A percentile compares a stretch with the other conserved stretches of the same genome.
Evolutionary conservation across 495 filamentous ascomycete species (phyloP).

Genomic region (Tuber indicum): DNA sequence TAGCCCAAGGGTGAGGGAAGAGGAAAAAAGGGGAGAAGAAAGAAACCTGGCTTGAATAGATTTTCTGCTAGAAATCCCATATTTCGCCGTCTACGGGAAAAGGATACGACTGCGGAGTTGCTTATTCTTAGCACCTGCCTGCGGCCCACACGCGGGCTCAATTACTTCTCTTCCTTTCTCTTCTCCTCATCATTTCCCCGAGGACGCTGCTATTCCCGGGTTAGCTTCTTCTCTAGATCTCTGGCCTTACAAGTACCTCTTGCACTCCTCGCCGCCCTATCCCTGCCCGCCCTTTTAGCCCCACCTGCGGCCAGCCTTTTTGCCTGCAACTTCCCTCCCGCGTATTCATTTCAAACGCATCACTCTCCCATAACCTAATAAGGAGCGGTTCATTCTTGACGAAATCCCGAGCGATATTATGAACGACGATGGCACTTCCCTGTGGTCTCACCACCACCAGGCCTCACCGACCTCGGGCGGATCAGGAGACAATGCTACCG

Average conservation of each 20-base stretch:
- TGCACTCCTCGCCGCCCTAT: slow-evolving; percentile 6
- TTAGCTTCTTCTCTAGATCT: slow-evolving; percentile 12
- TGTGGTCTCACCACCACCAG: slow-evolving; percentile 35
- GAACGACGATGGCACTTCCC: slow-evolving; percentile 33
- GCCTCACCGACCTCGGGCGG: slow-evolving; percentile 16
- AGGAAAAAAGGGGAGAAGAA: not conserved
- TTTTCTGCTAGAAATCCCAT: not conserved
- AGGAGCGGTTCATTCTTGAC: slow-evolving; percentile 14
- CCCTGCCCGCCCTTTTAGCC: slow-evolving; percentile 22
- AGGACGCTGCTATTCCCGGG: not conserved
- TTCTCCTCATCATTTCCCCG: not conserved
- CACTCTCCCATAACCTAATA: slow-evolving; percentile 17
- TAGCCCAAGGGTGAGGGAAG: not conserved
- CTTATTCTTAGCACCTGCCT: slow-evolving; percentile 33
- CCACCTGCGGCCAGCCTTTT: slow-evolving; percentile 16
- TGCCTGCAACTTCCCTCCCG: slow-evolving; percentile 8
- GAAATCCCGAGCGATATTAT: slow-evolving; percentile 21
- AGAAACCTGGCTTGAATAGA: not conserved
- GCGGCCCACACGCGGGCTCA: slow-evolving; percentile 43
- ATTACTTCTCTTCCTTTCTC: slow-evolving; percentile 8
- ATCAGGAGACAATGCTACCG: slow-evolving; percentile 18
- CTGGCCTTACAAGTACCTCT: slow-evolving; percentile 6
- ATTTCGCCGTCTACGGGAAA: slow-evolving; percentile 23
- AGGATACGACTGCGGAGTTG: slow-evolving; percentile 30
- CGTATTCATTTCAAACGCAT: slow-evolving; percentile 8